Conservation (phyloP, 2,329 filamentous ascomycete species). For the Diaporthe vexans region DNA sequence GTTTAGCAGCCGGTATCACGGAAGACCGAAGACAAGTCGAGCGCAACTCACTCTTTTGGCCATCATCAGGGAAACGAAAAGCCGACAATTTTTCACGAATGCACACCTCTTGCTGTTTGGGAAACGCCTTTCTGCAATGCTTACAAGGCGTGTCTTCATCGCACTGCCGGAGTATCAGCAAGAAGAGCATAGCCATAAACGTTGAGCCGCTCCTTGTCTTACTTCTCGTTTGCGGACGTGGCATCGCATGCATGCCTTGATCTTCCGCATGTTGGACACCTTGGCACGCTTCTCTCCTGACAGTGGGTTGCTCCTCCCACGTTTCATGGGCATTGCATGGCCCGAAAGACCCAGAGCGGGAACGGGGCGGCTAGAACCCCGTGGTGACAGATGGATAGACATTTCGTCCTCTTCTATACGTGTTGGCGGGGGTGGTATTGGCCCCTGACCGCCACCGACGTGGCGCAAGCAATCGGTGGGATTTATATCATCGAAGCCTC, state of each 20-base stretch:
- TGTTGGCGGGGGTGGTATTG: conserved; percentile 11
- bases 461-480: conserved; percentile 13
- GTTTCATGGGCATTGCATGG: conserved; percentile 18
- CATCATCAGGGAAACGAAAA: conserved; percentile 18
- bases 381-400: background rate
- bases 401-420: conserved; percentile 25
- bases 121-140: conserved; percentile 29
- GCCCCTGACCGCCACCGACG: conserved; percentile 7
- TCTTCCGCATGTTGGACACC: conserved; percentile 35
- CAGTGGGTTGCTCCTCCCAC: conserved; percentile 27
- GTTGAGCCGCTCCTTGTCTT: background rate
- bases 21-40: background rate
- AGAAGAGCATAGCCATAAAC: background rate
- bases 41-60: conserved; percentile 14
- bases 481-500: background rate
- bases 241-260: conserved; percentile 36
- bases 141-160: conserved; percentile 26
- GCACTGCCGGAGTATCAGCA: conserved; percentile 31
- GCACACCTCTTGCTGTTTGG: conserved; percentile 29
- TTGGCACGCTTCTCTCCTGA: conserved; percentile 22
- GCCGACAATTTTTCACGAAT: conserved; percentile 26
- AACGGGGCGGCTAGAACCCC: background rate
- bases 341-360: background rate
- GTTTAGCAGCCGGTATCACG: background rate
- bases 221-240: conserved; percentile 36